These are phyloP conservation scores for Mycena sp. DNA, from an alignment of 1,284 basidiomycete genomes.

Conservation along the genomic window DNA sequence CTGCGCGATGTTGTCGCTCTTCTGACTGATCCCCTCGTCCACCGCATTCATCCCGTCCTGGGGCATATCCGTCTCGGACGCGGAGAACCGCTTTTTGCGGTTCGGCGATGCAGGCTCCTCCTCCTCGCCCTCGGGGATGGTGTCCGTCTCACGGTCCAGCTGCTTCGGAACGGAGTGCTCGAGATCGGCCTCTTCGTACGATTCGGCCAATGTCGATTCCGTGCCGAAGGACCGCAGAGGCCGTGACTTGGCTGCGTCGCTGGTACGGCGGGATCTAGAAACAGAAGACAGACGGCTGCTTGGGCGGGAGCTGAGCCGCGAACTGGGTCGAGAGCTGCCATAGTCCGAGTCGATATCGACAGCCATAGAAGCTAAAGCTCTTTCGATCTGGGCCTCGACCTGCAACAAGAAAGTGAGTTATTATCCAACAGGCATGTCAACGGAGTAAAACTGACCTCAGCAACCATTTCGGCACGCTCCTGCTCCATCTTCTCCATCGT, in stretches of 20 bases:
- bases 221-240: conserved; percentile 74
- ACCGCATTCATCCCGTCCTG: conserved; percentile 85
- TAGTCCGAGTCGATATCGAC: conserved; percentile 81
- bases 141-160: conserved; percentile 46
- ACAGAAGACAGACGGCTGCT: conserved; percentile 54
- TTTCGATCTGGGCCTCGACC: conserved; percentile 87
- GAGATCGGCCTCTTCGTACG: conserved; percentile 54
- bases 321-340: conserved; percentile 62
- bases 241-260: conserved; percentile 59
- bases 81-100: conserved; percentile 81
- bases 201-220: conserved; percentile 78
- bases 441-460: conserved; percentile 52
- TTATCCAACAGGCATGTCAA: too few relatives aligned
- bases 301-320: conserved; percentile 47
- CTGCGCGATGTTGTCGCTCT: conserved; percentile 84
- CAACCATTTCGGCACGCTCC: conserved; percentile 86
- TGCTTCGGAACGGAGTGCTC: conserved; percentile 6
- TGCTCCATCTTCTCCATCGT: conserved; percentile 86
- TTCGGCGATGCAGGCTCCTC: conserved; percentile 50
- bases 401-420: background rate
- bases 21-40: conserved; percentile 82
- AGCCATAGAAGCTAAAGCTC: conserved; percentile 83
- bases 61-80: conserved; percentile 62
- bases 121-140: conserved; percentile 64
- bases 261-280: conserved; percentile 60